phyloP scores from a whole-genome alignment of 768 basidiomycete genomes.

The Tephrocybe sp. region DNA sequence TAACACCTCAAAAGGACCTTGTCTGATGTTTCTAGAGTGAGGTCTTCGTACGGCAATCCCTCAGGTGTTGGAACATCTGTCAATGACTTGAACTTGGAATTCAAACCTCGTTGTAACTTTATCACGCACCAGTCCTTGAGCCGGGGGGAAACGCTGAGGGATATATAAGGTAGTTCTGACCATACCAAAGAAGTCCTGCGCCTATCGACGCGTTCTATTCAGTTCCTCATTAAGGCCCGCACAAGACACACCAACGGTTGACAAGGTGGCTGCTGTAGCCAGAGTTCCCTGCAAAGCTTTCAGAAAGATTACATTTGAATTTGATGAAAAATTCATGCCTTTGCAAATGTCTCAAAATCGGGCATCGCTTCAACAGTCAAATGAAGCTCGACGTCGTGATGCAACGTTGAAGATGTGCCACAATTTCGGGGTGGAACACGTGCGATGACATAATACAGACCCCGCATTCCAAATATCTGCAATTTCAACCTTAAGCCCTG shows the following conservation, averaged over 20 bases:
- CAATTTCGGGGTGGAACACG: no score
- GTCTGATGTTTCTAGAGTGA: slow-evolving; percentile 74
- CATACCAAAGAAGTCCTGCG: slow-evolving; percentile 77
- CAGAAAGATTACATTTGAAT: neutral
- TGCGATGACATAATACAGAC: no score
- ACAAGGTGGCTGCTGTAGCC: slow-evolving; percentile 57
- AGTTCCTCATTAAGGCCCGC: neutral
- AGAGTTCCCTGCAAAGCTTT: slow-evolving; percentile 42
- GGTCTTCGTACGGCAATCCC: slow-evolving; percentile 72
- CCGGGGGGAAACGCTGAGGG: slow-evolving; percentile 80
- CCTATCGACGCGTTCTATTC: slow-evolving; percentile 36
- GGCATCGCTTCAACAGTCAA: slow-evolving; percentile 27
- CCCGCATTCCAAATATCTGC: no score
- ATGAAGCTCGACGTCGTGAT: no score
- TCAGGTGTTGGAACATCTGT: slow-evolving; percentile 72
- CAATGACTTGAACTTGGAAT: neutral
- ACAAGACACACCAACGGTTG: slow-evolving; percentile 49
- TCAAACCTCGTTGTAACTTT: slow-evolving; percentile 10
- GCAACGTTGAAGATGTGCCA: no score
- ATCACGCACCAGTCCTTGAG: slow-evolving; percentile 63
- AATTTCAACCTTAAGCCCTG: no score
- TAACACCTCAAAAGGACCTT: slow-evolving; percentile 73
- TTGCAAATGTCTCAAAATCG: slow-evolving; percentile 47
- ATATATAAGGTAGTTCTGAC: slow-evolving; percentile 89
- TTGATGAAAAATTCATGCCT: slow-evolving; percentile 29